Evolutionary conservation across 2,329 filamentous ascomycete genomes (phyloP).

Genomic region (Diatrype stigma): DNA sequence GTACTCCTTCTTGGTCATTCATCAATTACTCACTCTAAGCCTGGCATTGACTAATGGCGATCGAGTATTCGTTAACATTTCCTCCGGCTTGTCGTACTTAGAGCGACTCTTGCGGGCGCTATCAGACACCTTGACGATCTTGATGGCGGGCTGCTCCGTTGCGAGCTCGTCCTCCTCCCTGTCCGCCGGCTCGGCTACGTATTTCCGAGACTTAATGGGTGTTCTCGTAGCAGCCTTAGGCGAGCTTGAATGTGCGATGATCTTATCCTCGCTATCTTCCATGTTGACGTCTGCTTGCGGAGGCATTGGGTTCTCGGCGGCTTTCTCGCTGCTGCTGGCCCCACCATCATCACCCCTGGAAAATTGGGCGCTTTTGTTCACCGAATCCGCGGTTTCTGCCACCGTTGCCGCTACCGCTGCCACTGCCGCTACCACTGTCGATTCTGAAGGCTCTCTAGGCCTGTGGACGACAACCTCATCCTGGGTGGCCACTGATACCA

Average conservation of each 20-base stretch:
- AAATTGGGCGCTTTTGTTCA: no score
- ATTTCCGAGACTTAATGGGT: conserved; percentile 6
- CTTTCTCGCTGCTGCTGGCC: neutral
- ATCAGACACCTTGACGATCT: conserved; percentile 25
- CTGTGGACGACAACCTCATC: conserved; percentile 9
- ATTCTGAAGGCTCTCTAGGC: neutral
- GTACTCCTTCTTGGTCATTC: no score
- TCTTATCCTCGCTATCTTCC: neutral
- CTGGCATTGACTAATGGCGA: conserved; percentile 32
- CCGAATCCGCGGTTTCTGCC: no score
- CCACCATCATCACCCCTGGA: neutral
- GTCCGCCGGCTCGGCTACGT: conserved; percentile 2
- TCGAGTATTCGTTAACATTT: conserved; percentile 31
- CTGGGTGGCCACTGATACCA: neutral
- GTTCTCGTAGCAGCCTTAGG: conserved; percentile 2
- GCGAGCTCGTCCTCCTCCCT: conserved; percentile 12
- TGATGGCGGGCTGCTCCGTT: conserved; percentile 11
- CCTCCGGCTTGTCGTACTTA: conserved; percentile 24
- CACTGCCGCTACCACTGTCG: neutral
- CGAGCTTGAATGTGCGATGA: neutral
- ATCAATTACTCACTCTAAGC: conserved; percentile 30
- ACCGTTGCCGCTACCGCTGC: conserved; percentile 9
- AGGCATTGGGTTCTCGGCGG: neutral
- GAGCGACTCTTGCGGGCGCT: conserved; percentile 21
- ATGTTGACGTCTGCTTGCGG: neutral